These are phyloP conservation scores for Diaporthe australafricana DNA, from an alignment of 2,329 filamentous ascomycete species.

Conservation along the genomic window DNA sequence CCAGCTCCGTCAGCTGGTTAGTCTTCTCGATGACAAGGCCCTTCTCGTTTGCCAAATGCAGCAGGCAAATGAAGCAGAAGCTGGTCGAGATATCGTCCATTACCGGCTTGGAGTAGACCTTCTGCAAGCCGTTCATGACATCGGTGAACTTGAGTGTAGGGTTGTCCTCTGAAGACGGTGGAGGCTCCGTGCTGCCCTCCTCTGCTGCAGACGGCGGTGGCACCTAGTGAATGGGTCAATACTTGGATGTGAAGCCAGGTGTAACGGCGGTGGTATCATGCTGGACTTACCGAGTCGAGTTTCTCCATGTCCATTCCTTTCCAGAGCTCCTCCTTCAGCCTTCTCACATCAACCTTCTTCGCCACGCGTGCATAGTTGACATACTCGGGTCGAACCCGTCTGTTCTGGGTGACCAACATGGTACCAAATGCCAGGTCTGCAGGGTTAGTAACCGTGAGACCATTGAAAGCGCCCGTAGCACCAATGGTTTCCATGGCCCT, in stretches of 20 bases:
- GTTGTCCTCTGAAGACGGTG: slow-evolving; percentile 52
- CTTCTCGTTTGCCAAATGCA: slow-evolving; percentile 94
- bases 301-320: slow-evolving; percentile 71
- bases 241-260: background rate
- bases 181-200: slow-evolving; percentile 44
- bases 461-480: slow-evolving; percentile 56
- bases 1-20: slow-evolving; percentile 67
- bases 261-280: background rate
- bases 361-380: slow-evolving; percentile 77
- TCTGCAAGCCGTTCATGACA: slow-evolving; percentile 89
- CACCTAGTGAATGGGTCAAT: slow-evolving; percentile 36
- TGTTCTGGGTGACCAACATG: slow-evolving; percentile 73
- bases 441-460: slow-evolving; percentile 57
- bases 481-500: slow-evolving; percentile 61
- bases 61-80: slow-evolving; percentile 90
- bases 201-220: slow-evolving; percentile 50
- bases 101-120: slow-evolving; percentile 84
- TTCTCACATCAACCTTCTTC: slow-evolving; percentile 77
- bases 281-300: slow-evolving; percentile 57
- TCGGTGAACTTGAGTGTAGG: slow-evolving; percentile 83
- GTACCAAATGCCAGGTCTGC: slow-evolving; percentile 69
- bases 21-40: slow-evolving; percentile 81
- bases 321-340: slow-evolving; percentile 78
- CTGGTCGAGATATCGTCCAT: slow-evolving; percentile 97
- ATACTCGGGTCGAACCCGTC: slow-evolving; percentile 74